phyloP scores from a whole-genome alignment of 345 rosid species.

The Acer campestre region DNA sequence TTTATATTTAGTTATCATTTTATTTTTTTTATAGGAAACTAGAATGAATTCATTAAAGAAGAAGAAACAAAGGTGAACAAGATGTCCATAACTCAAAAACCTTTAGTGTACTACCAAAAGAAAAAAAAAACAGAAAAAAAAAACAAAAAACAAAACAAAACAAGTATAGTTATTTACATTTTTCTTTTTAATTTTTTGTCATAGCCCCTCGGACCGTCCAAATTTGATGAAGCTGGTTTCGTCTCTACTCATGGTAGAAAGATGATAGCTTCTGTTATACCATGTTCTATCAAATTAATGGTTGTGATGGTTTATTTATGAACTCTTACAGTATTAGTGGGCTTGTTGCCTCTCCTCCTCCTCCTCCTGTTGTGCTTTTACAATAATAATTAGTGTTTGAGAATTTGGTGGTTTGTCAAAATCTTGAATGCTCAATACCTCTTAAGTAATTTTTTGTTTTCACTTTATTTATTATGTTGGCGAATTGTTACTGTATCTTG shows the following conservation, averaged over 20 bases:
- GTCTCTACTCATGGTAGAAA: neutral
- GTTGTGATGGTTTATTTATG: neutral
- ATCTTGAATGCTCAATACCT: neutral
- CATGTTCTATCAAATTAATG: neutral
- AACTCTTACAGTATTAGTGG: conserved; percentile 1
- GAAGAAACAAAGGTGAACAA: no score
- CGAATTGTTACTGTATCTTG: neutral
- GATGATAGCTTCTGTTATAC: neutral
- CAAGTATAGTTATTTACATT: no score
- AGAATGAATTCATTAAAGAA: no score
- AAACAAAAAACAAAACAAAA: no score
- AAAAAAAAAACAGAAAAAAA: no score
- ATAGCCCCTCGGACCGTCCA: no score
- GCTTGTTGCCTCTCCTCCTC: neutral
- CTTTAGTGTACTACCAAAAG: no score
- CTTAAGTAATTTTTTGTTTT: neutral
- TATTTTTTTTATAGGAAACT: no score
- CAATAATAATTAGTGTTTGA: neutral
- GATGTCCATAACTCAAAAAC: no score
- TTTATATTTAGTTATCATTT: no score
- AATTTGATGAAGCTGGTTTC: no score
- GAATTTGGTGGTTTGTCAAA: neutral
- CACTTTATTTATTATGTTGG: neutral
- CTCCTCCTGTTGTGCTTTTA: neutral
- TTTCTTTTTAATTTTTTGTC: no score